Evolutionary conservation across 140 eudicot species (phyloP).

Genomic region (Oenanthe javanica): DNA sequence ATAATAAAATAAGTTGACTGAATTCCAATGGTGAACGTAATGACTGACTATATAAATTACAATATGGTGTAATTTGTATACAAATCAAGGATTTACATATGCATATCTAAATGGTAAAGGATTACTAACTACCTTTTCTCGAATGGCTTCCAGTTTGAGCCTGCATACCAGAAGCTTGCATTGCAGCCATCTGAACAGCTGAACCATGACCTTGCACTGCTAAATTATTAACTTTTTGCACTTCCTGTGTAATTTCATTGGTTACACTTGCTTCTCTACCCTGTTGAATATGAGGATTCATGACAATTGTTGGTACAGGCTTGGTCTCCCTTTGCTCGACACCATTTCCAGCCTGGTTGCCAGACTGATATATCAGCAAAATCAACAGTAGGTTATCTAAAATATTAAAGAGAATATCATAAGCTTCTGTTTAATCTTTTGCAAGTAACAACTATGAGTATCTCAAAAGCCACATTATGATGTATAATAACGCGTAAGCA

Average conservation of each 20-base stretch:
- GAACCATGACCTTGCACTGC: slow-evolving; percentile 10
- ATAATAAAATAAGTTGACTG: background rate
- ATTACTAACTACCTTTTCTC: slow-evolving; percentile 30
- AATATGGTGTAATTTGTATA: background rate
- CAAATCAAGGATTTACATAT: background rate
- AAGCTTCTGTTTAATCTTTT: background rate
- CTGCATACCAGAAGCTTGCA: slow-evolving; percentile 14
- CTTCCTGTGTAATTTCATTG: slow-evolving; percentile 36
- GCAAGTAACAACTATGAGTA: background rate
- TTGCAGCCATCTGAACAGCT: background rate
- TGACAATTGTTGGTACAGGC: slow-evolving; percentile 30
- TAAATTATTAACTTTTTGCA: slow-evolving; percentile 29
- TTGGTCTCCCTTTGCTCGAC: slow-evolving; percentile 31
- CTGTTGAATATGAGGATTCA: slow-evolving; percentile 21
- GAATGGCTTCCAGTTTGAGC: slow-evolving; percentile 18
- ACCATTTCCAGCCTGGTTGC: slow-evolving; percentile 38
- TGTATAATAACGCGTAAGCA: background rate
- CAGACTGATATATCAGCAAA: slow-evolving; percentile 32
- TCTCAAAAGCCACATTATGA: background rate
- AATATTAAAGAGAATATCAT: background rate
- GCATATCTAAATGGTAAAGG: background rate
- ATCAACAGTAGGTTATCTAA: slow-evolving; percentile 16
- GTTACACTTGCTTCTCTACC: slow-evolving; percentile 24
- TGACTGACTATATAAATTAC: background rate
- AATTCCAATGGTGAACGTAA: background rate